Percentiles rank a stretch among this genome's conserved stretches.
These are phyloP conservation scores for Yarrowia divulgata DNA, from an alignment of 805 yeast species.

Conservation along the genomic window DNA sequence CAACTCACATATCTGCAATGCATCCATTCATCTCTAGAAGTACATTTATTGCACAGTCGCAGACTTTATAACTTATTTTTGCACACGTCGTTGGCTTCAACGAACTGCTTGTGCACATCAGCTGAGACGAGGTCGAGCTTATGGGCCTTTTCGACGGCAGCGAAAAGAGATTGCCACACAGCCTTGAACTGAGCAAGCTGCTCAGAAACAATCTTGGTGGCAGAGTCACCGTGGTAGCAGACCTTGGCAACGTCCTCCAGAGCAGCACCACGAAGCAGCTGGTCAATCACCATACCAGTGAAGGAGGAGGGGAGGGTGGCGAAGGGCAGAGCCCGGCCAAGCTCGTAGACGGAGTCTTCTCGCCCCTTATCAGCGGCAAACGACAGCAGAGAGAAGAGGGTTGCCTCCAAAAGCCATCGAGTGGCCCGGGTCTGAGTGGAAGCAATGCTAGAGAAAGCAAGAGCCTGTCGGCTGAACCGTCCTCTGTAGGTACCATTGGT, in stretches of 20 bases:
- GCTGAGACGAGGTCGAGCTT: slow-evolving; percentile 52
- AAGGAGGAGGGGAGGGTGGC: slow-evolving; percentile 71
- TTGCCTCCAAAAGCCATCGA: slow-evolving; percentile 63
- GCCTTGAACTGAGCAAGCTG: slow-evolving; percentile 29
- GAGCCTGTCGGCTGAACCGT: slow-evolving; percentile 70
- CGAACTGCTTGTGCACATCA: slow-evolving; percentile 43
- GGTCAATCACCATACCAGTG: slow-evolving; percentile 46
- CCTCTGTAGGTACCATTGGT: slow-evolving; percentile 57
- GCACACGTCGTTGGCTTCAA: slow-evolving; percentile 43
- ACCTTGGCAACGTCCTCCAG: slow-evolving; percentile 30
- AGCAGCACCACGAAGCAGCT: slow-evolving; percentile 33
- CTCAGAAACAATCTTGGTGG: slow-evolving; percentile 16
- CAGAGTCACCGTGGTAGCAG: slow-evolving; percentile 20
- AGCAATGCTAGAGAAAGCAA: slow-evolving; percentile 71
- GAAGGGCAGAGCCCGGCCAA: slow-evolving; percentile 61
- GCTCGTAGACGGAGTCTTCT: slow-evolving; percentile 63
- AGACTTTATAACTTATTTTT: slow-evolving; percentile 40
- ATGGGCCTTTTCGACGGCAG: slow-evolving; percentile 52
- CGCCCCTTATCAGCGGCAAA: slow-evolving; percentile 62
- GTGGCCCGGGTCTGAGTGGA: slow-evolving; percentile 59
- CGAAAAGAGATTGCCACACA: slow-evolving; percentile 39
- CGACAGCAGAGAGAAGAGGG: slow-evolving; percentile 59
- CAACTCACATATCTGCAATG: too few relatives aligned
- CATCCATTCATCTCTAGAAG: background rate
- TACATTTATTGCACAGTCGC: slow-evolving; percentile 1